Conservation (phyloP, 2,329 filamentous ascomycete species). For the Beauveria pseudobassiana region DNA sequence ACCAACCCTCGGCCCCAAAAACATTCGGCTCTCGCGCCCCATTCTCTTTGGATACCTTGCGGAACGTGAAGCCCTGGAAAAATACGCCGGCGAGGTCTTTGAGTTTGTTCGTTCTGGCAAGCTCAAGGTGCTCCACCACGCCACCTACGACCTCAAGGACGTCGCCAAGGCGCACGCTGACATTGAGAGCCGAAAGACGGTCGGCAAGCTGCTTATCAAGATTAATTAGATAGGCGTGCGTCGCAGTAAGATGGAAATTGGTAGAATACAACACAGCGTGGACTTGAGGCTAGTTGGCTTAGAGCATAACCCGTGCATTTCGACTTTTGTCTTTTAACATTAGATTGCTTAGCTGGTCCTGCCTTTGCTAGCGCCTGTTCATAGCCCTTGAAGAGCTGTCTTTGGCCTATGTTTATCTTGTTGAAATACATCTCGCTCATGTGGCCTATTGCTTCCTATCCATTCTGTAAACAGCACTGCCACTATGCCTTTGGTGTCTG, state of each 20-base stretch:
- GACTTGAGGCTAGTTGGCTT: neutral
- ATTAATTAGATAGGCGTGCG: conserved; percentile 32
- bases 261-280: neutral
- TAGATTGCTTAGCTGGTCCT: neutral
- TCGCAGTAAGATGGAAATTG: neutral
- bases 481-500: conserved; percentile 33
- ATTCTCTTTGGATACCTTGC: conserved; percentile 63
- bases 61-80: conserved; percentile 62
- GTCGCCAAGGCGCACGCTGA: conserved; percentile 66
- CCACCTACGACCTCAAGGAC: conserved; percentile 69
- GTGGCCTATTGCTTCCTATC: conserved; percentile 15
- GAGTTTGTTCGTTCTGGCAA: conserved; percentile 61
- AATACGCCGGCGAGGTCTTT: conserved; percentile 66
- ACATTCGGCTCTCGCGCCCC: conserved; percentile 69
- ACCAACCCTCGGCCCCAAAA: conserved; percentile 61
- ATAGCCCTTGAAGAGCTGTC: neutral
- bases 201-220: conserved; percentile 73
- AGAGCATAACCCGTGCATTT: neutral
- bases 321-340: neutral
- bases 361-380: neutral
- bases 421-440: conserved; percentile 10
- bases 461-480: conserved; percentile 7
- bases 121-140: conserved; percentile 65
- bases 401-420: neutral
- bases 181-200: conserved; percentile 74